Evolutionary conservation across 495 filamentous ascomycete species (phyloP).

Genomic region (Aspergillus nanangensis): DNA sequence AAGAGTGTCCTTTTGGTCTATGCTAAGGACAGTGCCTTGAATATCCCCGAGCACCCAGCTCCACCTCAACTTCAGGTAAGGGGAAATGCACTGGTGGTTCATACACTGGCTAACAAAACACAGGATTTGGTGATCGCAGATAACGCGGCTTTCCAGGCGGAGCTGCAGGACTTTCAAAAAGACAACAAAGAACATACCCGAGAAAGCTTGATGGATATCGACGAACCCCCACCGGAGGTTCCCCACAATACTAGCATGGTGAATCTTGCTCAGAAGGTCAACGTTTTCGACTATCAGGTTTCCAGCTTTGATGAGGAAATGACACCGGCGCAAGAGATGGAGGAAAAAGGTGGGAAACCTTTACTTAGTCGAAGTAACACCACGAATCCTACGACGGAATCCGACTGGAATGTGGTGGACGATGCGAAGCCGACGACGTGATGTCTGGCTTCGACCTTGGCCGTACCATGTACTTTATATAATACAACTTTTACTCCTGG

Average conservation of each 20-base stretch:
- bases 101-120: background rate
- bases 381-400: background rate
- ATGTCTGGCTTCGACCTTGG: too few species aligned
- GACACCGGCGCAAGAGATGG: conserved; percentile 32
- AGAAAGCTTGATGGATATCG: background rate
- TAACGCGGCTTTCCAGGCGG: conserved; percentile 41
- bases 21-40: conserved; percentile 42
- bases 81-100: background rate
- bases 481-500: too few species aligned
- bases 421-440: conserved; percentile 13
- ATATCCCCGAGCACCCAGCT: conserved; percentile 22
- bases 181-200: background rate
- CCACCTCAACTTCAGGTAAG: conserved; percentile 41
- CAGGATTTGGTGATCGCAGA: conserved; percentile 46
- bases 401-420: conserved; percentile 9
- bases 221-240: background rate
- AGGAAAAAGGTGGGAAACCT: conserved; percentile 24
- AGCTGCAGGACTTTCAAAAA: conserved; percentile 24
- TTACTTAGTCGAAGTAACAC: conserved; percentile 18
- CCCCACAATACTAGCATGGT: background rate
- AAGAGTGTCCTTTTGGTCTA: conserved; percentile 46
- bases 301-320: conserved; percentile 28
- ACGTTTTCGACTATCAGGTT: conserved; percentile 43
- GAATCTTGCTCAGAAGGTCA: conserved; percentile 19
- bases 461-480: too few species aligned